phyloP scores from a whole-genome alignment of 345 rosid species.

The Ricinus communis region DNA sequence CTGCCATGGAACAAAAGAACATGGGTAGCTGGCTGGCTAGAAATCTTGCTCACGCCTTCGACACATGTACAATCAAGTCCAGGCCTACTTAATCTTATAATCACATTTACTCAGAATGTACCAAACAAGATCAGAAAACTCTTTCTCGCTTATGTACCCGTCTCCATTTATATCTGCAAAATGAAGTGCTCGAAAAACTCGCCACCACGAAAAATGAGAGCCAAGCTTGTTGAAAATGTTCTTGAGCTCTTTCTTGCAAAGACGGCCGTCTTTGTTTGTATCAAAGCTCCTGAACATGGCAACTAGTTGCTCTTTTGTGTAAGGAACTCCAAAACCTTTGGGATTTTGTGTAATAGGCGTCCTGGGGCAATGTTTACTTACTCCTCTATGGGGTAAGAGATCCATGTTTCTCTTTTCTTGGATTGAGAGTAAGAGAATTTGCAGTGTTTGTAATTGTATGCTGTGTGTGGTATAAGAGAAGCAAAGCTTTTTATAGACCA shows the following conservation, averaged over 20 bases:
- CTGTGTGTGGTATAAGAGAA: neutral
- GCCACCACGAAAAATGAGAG: neutral
- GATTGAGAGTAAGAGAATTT: neutral
- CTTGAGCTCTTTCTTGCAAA: constrained; percentile 8
- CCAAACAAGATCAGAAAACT: neutral
- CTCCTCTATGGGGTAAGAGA: neutral
- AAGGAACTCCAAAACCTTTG: too few relatives aligned
- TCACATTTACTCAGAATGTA: neutral
- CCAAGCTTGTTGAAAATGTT: neutral
- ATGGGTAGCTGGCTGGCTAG: too few relatives aligned
- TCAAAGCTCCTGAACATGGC: neutral
- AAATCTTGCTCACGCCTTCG: too few relatives aligned
- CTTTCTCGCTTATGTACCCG: neutral
- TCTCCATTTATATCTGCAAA: neutral
- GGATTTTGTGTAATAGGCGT: too few relatives aligned
- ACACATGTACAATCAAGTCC: too few relatives aligned
- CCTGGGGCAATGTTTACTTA: neutral
- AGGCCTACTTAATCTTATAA: neutral
- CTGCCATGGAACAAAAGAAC: too few relatives aligned
- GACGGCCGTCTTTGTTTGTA: neutral
- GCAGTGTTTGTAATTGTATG: neutral
- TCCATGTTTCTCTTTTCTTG: neutral
- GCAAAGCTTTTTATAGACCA: neutral
- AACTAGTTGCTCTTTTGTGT: neutral
- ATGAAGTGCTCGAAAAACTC: neutral